Percentiles rank a stretch among this genome's conserved stretches.
Conservation (phyloP, 805 yeast species). For the Lachancea mirantina region DNA sequence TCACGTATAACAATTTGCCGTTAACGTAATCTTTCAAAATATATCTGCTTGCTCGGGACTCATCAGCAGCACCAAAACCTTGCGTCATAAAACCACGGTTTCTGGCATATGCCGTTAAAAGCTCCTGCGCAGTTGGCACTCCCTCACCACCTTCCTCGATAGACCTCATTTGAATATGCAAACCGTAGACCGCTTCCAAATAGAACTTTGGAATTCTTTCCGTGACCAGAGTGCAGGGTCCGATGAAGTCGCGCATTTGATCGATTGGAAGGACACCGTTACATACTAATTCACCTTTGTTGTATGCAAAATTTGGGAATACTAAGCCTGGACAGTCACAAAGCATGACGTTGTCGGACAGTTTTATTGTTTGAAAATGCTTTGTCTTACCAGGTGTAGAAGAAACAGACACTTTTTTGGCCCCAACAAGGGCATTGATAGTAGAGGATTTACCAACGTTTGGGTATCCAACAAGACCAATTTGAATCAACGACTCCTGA, state of each 20-base stretch:
- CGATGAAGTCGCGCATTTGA: constrained; percentile 86
- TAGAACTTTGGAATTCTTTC: constrained; percentile 83
- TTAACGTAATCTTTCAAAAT: constrained; percentile 90
- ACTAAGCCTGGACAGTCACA: constrained; percentile 99
- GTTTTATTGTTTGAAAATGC: constrained; percentile 92
- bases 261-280: constrained; percentile 98
- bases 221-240: constrained; percentile 79
- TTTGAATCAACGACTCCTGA: constrained; percentile 60
- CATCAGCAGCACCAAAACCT: constrained; percentile 95
- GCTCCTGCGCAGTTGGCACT: constrained; percentile 80
- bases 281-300: constrained; percentile 94
- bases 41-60: constrained; percentile 87
- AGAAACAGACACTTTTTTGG: constrained; percentile 96
- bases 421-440: constrained; percentile 90
- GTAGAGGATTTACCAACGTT: constrained; percentile 97
- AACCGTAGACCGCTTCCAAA: constrained; percentile 90
- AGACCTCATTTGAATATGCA: constrained; percentile 70
- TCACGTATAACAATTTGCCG: constrained; percentile 77
- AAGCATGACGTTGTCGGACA: constrained; percentile 73
- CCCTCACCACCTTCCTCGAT: constrained; percentile 86
- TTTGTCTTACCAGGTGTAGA: constrained; percentile 98
- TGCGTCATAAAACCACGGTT: constrained; percentile 98
- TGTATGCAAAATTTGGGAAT: constrained; percentile 94
- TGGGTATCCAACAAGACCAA: constrained; percentile 97
- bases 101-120: constrained; percentile 86